Evolutionary conservation across 805 yeast genomes (phyloP).

Genomic region (Metschnikowia lachancei): DNA sequence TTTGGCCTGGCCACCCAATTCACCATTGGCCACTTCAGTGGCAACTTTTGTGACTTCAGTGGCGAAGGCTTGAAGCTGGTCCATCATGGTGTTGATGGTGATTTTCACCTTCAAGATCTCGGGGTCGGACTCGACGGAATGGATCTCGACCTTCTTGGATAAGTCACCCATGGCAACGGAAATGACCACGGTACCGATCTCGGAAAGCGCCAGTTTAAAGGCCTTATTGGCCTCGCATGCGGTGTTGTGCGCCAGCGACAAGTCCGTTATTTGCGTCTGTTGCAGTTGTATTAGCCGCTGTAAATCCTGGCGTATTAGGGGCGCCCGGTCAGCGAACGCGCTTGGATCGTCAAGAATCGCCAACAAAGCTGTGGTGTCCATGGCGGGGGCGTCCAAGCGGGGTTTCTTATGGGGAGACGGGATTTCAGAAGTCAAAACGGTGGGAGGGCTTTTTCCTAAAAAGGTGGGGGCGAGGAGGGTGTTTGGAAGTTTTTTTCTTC

Average conservation of each 20-base stretch:
- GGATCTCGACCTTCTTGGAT: constrained; percentile 74
- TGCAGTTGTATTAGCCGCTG: constrained; percentile 30
- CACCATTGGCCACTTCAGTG: constrained; percentile 87
- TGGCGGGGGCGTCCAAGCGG: constrained; percentile 20
- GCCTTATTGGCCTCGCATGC: constrained; percentile 60
- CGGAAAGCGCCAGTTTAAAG: constrained; percentile 66
- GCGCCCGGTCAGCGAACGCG: constrained; percentile 27
- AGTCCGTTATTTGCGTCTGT: constrained; percentile 26
- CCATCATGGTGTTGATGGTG: constrained; percentile 86
- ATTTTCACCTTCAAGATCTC: constrained; percentile 76
- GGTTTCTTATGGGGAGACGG: constrained; percentile 18
- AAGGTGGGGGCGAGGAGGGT: neutral
- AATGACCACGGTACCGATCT: constrained; percentile 81
- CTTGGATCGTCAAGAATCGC: constrained; percentile 41
- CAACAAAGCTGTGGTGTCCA: constrained; percentile 35
- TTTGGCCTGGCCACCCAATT: constrained; percentile 85
- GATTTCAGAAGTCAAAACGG: constrained; percentile 15
- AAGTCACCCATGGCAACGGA: constrained; percentile 89
- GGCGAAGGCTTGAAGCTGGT: constrained; percentile 77
- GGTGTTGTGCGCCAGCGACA: constrained; percentile 34
- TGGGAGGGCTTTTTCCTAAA: neutral
- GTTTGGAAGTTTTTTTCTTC: neutral
- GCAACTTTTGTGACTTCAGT: constrained; percentile 82
- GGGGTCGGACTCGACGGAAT: constrained; percentile 69
- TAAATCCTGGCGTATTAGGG: constrained; percentile 32